Evolutionary conservation across 2,329 filamentous ascomycete genomes (phyloP).

Genomic region (Fusarium goolgardi): DNA sequence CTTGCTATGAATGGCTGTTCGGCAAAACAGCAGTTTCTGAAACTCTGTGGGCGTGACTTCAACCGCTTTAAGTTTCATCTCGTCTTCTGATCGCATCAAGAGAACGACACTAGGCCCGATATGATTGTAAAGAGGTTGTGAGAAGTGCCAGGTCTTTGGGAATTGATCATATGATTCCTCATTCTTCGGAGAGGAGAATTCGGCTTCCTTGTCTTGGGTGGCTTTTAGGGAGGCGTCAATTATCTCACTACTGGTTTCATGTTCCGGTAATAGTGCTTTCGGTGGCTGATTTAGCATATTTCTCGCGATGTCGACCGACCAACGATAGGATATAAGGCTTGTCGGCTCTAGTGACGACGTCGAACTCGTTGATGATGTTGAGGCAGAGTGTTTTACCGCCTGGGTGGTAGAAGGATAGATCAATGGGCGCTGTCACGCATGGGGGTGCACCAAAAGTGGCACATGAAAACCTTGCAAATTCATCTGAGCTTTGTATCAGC

Average conservation of each 20-base stretch:
- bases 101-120: slow-evolving; percentile 33
- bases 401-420: slow-evolving; percentile 13
- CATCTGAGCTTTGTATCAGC: slow-evolving; percentile 14
- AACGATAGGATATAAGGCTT: slow-evolving; percentile 40
- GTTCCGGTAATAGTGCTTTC: neutral
- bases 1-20: slow-evolving; percentile 34
- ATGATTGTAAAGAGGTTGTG: slow-evolving; percentile 37
- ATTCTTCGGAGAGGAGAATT: neutral
- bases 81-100: slow-evolving; percentile 25
- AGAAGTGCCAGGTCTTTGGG: slow-evolving; percentile 22
- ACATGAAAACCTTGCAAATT: slow-evolving; percentile 32
- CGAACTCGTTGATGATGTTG: slow-evolving; percentile 46
- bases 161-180: neutral
- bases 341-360: slow-evolving; percentile 40
- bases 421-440: slow-evolving; percentile 24
- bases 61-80: slow-evolving; percentile 30
- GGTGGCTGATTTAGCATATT: slow-evolving; percentile 10
- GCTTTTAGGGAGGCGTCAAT: neutral
- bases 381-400: slow-evolving; percentile 22
- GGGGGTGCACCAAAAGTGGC: slow-evolving; percentile 42
- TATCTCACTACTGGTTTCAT: neutral
- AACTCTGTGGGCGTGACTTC: slow-evolving; percentile 30
- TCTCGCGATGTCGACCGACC: slow-evolving; percentile 32
- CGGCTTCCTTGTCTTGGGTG: neutral
- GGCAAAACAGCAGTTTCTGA: slow-evolving; percentile 37